Evolutionary conservation across 2,329 filamentous ascomycete species (phyloP), one percentile per base, ranked within the genome.

Genomic region (Aspergillus persii): DNA sequence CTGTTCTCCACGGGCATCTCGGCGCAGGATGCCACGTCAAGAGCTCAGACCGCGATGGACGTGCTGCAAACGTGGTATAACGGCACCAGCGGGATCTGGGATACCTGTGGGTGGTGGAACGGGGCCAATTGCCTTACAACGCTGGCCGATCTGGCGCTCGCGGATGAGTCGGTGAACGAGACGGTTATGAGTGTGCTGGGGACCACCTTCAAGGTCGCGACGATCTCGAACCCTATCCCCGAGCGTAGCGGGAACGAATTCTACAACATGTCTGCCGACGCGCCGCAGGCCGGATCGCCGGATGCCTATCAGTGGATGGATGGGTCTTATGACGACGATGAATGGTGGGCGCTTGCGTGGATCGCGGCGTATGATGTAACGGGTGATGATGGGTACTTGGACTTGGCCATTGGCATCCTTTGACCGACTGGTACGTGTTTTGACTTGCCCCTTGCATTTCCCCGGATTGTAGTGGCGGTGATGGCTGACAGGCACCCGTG

Each of bases 101-200:
- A 84, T 56, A 82, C 82, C 0, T 81, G 83, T 7, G 82, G 82
- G n/a, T 92, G 89, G 89, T 92, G 89, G 89, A 90, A 91, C 68
- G 83, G 83, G 55, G 89, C 84, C 49, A 91, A 90, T 68, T 81
- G 81, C 58, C 76, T 91, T 60, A 89, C 86, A 0, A 81, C 81
- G 3, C 73, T 91, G 18, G 83, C 81, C 54, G 85, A 90, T 57
- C 72, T 84, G 27, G 77, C 78, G 7, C 70, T 54, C 1, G 51
- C 75, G 30, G 74, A 77, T 57, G 66, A 65, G 49, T 72, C 63
- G 18, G 73, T 73, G 56, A 66, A 66, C n/a, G 61, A 66, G 0
- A 68, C 73, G 0, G 78, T 75, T 2, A 67, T 61, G 9, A 64
- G 70, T 11, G 70, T 82, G 3, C 81, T 83, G 57, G 70, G 73